Percentiles rank a stretch among this genome's conserved stretches.
These are phyloP conservation scores for Aegilops longissima DNA, from an alignment of 176 grass and related monocot species.

Conservation along the genomic window DNA sequence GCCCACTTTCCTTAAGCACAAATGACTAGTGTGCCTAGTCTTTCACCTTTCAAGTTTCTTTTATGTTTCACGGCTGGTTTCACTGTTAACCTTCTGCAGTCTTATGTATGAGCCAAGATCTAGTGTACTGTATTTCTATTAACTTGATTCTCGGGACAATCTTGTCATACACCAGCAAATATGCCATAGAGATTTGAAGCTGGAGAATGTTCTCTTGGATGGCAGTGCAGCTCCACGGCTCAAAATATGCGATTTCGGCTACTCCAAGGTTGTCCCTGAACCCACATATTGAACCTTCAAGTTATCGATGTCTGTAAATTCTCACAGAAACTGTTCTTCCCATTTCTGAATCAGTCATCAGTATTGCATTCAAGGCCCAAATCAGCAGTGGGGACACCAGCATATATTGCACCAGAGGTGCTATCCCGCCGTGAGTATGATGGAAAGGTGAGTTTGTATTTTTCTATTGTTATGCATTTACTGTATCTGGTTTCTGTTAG, in stretches of 20 bases:
- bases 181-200: constrained; percentile 95
- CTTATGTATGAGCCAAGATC: not conserved
- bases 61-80: not conserved
- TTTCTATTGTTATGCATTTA: not conserved
- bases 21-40: not conserved
- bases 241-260: constrained; percentile 96
- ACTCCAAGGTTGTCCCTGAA: constrained; percentile 74
- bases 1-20: not conserved
- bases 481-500: not conserved
- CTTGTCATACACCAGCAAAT: constrained; percentile 69
- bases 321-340: constrained; percentile 9
- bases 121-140: constrained; percentile 8
- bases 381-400: constrained; percentile 88
- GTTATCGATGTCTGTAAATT: constrained; percentile 20
- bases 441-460: constrained; percentile 70
- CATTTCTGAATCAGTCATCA: constrained; percentile 65
- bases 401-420: constrained; percentile 93
- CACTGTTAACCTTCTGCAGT: not conserved
- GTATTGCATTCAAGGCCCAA: constrained; percentile 84
- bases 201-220: constrained; percentile 92
- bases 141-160: not conserved
- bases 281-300: not conserved
- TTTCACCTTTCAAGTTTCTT: not conserved
- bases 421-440: constrained; percentile 78
- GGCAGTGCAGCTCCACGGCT: constrained; percentile 84